These are phyloP conservation scores for Cokeromyces recurvatus DNA, from an alignment of 371 early-diverging fungal species.

Conservation along the genomic window DNA sequence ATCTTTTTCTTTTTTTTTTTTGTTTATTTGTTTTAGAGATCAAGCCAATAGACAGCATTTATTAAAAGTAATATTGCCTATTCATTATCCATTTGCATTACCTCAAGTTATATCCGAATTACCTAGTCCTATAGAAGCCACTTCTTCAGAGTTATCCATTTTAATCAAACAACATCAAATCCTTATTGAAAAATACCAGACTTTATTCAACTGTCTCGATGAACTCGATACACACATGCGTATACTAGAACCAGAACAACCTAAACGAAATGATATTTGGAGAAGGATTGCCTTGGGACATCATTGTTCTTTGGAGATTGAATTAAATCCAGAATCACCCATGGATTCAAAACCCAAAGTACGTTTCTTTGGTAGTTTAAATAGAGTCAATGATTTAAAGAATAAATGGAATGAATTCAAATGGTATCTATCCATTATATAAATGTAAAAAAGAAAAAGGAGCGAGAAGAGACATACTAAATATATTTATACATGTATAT, in stretches of 20 bases:
- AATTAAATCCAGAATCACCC: conserved; percentile 24
- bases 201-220: conserved; percentile 33
- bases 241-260: conserved; percentile 37
- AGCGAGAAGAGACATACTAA: background rate
- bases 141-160: background rate
- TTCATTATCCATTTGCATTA: conserved; percentile 16
- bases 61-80: conserved; percentile 13
- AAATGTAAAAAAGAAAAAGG: too few species aligned
- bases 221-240: conserved; percentile 34
- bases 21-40: too few species aligned
- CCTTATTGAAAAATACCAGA: conserved; percentile 19
- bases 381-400: conserved; percentile 19
- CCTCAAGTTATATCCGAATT: conserved; percentile 10
- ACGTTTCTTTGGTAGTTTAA: conserved; percentile 40
- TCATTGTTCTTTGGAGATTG: conserved; percentile 40
- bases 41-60: conserved; percentile 16
- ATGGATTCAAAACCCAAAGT: conserved; percentile 12
- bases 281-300: conserved; percentile 39
- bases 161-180: conserved; percentile 4
- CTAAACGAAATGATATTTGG: conserved; percentile 25
- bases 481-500: background rate
- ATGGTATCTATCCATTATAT: conserved; percentile 15
- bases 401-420: conserved; percentile 13
- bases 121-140: conserved; percentile 5
- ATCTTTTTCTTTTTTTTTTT: too few species aligned